Evolutionary conservation across 148 eudicot genomes (phyloP).

Genomic region (Fagopyrum esculentum): DNA sequence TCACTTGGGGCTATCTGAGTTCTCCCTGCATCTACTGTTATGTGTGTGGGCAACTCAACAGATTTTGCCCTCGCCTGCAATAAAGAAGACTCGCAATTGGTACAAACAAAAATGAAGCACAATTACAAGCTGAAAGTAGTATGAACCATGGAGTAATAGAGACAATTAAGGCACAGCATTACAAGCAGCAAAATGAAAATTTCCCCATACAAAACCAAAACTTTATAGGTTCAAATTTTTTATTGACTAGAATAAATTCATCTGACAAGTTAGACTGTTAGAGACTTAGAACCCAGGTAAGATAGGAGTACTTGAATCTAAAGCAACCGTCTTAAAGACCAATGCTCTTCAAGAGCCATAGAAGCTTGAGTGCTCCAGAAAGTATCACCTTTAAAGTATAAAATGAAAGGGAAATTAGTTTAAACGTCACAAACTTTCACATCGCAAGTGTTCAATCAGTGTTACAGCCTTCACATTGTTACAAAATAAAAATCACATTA

Average conservation of each 20-base stretch:
- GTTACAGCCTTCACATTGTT: background rate
- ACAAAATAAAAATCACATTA: background rate
- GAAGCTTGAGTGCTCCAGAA: too few relatives aligned
- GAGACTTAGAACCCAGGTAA: background rate
- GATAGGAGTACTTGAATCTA: background rate
- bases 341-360: too few relatives aligned
- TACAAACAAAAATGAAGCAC: background rate
- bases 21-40: constrained; percentile 91
- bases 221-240: background rate
- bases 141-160: background rate
- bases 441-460: background rate
- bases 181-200: background rate
- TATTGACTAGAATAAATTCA: background rate
- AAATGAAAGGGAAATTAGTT: too few relatives aligned
- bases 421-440: background rate
- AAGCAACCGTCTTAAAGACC: too few relatives aligned
- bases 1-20: constrained; percentile 99
- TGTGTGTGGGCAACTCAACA: constrained; percentile 65
- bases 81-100: constrained; percentile 4
- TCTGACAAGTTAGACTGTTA: background rate
- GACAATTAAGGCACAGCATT: background rate
- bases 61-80: constrained; percentile 87
- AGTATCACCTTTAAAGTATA: background rate
- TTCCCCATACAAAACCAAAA: background rate
- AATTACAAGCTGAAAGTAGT: background rate